Conservation (phyloP, 2,329 filamentous ascomycete genomes). For the Lecanicillium sp. region DNA sequence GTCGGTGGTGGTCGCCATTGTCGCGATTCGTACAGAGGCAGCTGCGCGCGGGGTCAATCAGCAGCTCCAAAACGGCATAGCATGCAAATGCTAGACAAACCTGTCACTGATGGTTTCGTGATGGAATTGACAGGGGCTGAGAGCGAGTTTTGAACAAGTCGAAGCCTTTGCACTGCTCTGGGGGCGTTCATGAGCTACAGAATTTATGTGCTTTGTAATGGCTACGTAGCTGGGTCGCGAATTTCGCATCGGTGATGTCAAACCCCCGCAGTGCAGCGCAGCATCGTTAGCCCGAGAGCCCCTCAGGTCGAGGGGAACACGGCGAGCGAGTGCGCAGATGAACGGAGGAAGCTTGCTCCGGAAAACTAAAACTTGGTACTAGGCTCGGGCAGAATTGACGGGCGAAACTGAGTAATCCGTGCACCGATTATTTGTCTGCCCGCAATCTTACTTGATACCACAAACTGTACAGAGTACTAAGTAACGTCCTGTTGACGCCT, state of each 20-base stretch:
- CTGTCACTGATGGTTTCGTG: background rate
- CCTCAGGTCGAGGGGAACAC: background rate
- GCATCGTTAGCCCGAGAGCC: background rate
- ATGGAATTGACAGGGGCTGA: background rate
- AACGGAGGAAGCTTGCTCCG: no score
- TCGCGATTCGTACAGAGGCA: constrained; percentile 30
- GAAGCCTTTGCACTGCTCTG: constrained; percentile 13
- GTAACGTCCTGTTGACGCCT: no score
- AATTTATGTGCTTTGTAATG: constrained; percentile 8
- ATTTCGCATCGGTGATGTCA: constrained; percentile 12
- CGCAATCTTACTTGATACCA: no score
- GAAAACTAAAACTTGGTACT: no score
- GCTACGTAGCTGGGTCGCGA: constrained; percentile 2
- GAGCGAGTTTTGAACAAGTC: constrained; percentile 10
- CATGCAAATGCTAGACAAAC: background rate
- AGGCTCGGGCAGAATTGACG: no score
- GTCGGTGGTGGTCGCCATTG: constrained; percentile 67
- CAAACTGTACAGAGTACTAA: no score
- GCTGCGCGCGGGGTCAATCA: background rate
- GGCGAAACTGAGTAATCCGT: no score
- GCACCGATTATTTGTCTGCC: no score
- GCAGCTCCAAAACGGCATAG: background rate
- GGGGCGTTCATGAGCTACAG: constrained; percentile 13
- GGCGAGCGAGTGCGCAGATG: no score
- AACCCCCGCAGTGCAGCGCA: constrained; percentile 8